phyloP scores from a whole-genome alignment of 768 basidiomycete genomes.

The Xerocomellus chrysenteron region DNA sequence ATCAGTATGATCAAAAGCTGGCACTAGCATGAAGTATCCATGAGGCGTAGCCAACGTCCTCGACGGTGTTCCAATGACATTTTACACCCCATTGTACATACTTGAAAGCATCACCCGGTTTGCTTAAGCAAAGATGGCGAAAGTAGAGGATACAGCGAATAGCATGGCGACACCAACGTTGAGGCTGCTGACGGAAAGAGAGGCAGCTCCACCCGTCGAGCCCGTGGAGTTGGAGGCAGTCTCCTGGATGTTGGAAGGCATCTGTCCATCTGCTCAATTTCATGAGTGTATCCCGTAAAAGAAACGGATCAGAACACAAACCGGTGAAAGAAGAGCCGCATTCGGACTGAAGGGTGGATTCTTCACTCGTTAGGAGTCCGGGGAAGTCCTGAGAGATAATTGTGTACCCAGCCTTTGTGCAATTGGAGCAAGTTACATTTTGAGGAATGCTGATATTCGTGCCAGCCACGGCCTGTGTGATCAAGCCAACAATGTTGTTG shows the following conservation, averaged over 20 bases:
- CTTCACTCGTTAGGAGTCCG: conserved; percentile 24
- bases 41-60: not conserved
- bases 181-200: conserved; percentile 23
- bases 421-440: conserved; percentile 53
- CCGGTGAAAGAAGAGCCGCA: conserved; percentile 57
- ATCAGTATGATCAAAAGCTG: not conserved
- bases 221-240: conserved; percentile 23
- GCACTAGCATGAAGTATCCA: not conserved
- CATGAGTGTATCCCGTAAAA: not conserved
- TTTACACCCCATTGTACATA: not conserved
- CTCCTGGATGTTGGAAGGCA: conserved; percentile 27
- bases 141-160: conserved; percentile 34
- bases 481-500: conserved; percentile 15
- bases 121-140: conserved; percentile 35
- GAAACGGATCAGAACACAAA: conserved; percentile 28
- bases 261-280: conserved; percentile 29
- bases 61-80: not conserved
- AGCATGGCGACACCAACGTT: conserved; percentile 29
- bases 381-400: conserved; percentile 40
- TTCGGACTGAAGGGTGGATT: conserved; percentile 28
- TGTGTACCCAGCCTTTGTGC: conserved; percentile 52
- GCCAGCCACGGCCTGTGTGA: conserved; percentile 9
- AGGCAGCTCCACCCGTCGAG: conserved; percentile 18
- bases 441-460: conserved; percentile 17
- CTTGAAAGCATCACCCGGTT: not conserved